phyloP scores from a whole-genome alignment of 768 basidiomycete species.

The Myochromella boudieri region DNA sequence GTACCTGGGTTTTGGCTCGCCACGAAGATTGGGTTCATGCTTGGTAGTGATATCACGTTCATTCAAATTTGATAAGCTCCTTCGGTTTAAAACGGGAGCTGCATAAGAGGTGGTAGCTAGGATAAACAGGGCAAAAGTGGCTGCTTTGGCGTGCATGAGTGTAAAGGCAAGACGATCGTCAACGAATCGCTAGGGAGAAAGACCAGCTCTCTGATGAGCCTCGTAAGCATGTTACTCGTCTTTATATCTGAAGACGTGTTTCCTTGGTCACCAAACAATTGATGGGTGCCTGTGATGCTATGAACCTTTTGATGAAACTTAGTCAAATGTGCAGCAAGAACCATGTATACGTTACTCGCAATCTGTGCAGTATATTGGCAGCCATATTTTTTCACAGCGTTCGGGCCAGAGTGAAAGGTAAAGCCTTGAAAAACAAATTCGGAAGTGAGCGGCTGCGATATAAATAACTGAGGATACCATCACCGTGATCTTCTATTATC shows the following conservation, averaged over 20 bases:
- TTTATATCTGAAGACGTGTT: slow-evolving; percentile 2
- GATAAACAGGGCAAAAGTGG: slow-evolving; percentile 3
- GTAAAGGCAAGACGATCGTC: slow-evolving; percentile 5
- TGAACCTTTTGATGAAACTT: no score
- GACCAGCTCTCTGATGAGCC: slow-evolving; percentile 11
- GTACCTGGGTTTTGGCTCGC: slow-evolving; percentile 2
- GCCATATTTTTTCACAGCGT: no score
- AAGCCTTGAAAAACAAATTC: no score
- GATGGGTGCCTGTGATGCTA: no score
- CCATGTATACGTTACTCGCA: no score
- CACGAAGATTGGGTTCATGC: background rate
- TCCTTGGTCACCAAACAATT: slow-evolving; percentile 6
- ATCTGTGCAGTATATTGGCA: no score
- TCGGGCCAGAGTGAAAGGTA: no score
- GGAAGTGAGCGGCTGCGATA: no score
- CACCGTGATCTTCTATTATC: no score
- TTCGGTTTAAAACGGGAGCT: slow-evolving; percentile 4
- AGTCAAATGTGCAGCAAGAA: no score
- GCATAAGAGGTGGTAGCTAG: slow-evolving; percentile 1
- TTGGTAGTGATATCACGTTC: no score
- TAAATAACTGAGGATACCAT: no score
- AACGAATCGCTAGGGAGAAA: slow-evolving; percentile 12
- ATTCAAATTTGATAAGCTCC: background rate
- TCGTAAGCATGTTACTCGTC: background rate
- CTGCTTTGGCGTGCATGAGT: slow-evolving; percentile 7